Evolutionary conservation across 768 basidiomycete genomes (phyloP), one percentile per base, ranked within the genome.

Genomic region (Amanita rubescens): DNA sequence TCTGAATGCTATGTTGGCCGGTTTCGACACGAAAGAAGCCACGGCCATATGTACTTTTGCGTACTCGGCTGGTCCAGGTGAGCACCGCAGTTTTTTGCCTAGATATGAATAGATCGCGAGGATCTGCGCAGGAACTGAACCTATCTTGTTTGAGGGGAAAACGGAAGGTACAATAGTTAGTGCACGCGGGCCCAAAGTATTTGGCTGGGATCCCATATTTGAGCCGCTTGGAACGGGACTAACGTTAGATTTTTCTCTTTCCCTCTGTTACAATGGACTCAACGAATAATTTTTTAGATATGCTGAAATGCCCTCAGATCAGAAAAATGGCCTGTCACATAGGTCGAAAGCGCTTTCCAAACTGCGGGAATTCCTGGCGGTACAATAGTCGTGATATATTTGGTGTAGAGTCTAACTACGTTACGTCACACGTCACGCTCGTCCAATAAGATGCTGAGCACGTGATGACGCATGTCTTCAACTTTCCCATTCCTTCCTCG

Each of bases 31-130:
- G 0, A 88, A 79, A 54, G 80, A 76, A 11, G 96, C 96, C 0
- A 87, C 86, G 62, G 94, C 95, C 0, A 74, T 97, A 6, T 98
- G 95, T 69, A 98, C 96, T 1, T 98, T 98, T 60, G 95, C 94
- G 5, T 99, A 96, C 65, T 88, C 87, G 35, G 74, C 85, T 0
- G 92, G 93, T 0, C 92, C 94, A 22, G 84, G 81, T 64, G 61
- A 24, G 55, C 22, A 32, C 49, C 27, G 27, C 24, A 44, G 15
- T 24, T 25, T 5, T 30, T 25, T 58, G 15, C 14, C n/a, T 39
- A 56, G 6, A 17, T 24, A 34, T n/a, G 41, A 2, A 19, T 22
- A 27, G 17, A 17, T 32, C 17, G 19, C 7, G 15, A 25, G 9
- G 34, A 43, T 10, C 9, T 34, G n/a, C 27, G 8, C 27, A 30